Percentiles rank a stretch among this genome's conserved stretches.
phyloP scores from a whole-genome alignment of 225 moss, liverwort and hornwort genomes.

The Sphagnum contortum region DNA sequence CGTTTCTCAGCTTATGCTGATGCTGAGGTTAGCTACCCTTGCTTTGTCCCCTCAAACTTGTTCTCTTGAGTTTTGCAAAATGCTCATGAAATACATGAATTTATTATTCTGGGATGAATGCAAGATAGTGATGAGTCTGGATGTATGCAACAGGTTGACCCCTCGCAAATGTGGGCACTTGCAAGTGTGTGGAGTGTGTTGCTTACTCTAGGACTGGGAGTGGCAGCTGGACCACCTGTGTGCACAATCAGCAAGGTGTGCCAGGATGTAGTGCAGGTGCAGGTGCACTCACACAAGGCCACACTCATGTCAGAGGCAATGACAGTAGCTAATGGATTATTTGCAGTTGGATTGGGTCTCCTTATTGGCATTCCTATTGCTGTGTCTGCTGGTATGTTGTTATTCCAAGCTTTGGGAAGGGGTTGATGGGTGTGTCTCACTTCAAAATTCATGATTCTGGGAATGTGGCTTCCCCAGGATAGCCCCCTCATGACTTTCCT shows the following conservation, averaged over 20 bases:
- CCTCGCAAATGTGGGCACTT: conserved; percentile 73
- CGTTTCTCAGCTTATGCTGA: conserved; percentile 86
- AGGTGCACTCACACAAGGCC: conserved; percentile 24
- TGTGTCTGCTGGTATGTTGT: conserved; percentile 46
- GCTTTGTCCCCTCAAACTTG: no score
- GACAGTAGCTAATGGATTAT: conserved; percentile 42
- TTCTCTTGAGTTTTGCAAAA: background rate
- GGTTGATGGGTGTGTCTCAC: background rate
- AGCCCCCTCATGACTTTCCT: no score
- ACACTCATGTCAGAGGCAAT: conserved; percentile 20
- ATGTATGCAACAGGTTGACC: conserved; percentile 45
- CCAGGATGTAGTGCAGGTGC: conserved; percentile 21
- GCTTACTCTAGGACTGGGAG: conserved; percentile 53
- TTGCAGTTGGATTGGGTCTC: conserved; percentile 53
- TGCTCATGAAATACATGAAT: background rate
- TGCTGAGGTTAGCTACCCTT: conserved; percentile 42
- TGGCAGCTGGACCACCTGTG: conserved; percentile 55
- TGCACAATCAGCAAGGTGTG: conserved; percentile 34
- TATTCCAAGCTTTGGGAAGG: background rate
- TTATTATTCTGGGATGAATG: no score
- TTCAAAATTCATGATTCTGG: no score
- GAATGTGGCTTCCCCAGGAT: no score
- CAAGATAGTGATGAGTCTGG: no score
- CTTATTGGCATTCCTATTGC: conserved; percentile 62
- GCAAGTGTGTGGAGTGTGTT: conserved; percentile 60